Base-by-base conservation (phyloP, 208 protist genomes). In the Trypanosoma caninum region DNA sequence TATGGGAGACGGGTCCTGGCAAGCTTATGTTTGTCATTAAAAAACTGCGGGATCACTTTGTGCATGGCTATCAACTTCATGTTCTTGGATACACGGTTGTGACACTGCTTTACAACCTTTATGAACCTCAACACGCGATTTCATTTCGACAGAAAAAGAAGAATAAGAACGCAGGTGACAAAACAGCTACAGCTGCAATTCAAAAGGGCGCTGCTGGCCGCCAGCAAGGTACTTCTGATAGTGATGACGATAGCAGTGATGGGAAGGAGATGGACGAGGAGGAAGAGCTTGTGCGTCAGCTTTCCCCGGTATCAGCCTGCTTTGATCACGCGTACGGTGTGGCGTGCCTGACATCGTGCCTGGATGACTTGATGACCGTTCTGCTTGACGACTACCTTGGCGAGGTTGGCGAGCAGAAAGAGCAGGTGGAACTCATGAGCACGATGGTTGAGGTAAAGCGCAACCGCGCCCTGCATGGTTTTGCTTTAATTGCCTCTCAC, bases 321-420 rank as follows among this genome's bases (percentile, higher is more conserved):
- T 91, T 91, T 68, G 85, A 89, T 75, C 67, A 82, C 53, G 75
- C 55, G 22, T 82, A 89, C 61, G 89, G 85, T 50, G 69, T 93
- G 16, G 33, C 59, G 33, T 92, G 79, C 37, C 66, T 95, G 23
- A 91, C 80, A 11, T 52, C 58, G 2, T 76, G 83, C 41, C 48
- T 93, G 38, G 82, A 92, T 54, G 80, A 87, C 44, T 54, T 94
- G 23, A 78, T 96, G 62, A 66, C 69, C 31, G 87, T 94, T 70
- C 89, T 95, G 59, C 65, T 95, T 9, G 91, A 95, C 61, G 91
- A 94, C 84, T 95, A 97, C 78, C 88, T 97, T 42, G 91, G 87
- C 14, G 87, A 92, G 59, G 72, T 91, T 0, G 84, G 87, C 7
- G 64, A 74, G 54, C 85, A 97, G 68, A 96, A 96, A 74, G 84